phyloP scores from a whole-genome alignment of 2,329 filamentous ascomycete species.

The Fonsecaea erecta region DNA sequence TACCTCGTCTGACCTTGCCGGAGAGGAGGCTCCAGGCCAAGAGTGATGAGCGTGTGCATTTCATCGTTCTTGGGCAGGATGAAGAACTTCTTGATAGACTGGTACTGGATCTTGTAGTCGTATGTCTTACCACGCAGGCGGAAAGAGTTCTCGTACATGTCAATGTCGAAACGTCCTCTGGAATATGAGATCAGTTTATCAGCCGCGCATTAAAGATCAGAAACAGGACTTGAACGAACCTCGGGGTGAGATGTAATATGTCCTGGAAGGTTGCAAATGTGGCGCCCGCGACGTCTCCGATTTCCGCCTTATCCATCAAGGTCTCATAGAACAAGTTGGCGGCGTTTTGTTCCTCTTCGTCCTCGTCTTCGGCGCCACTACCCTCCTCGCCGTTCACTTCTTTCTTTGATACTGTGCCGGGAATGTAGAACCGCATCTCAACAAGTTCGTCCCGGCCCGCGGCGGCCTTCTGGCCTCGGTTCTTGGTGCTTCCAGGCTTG shows the following conservation, averaged over 20 bases:
- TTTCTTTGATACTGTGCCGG: slow-evolving; percentile 77
- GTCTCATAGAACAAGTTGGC: slow-evolving; percentile 98
- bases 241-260: slow-evolving; percentile 93
- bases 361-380: slow-evolving; percentile 68
- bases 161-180: slow-evolving; percentile 98
- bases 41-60: slow-evolving; percentile 89
- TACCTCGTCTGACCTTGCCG: slow-evolving; percentile 97
- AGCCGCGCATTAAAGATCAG: slow-evolving; percentile 22
- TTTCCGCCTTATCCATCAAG: slow-evolving; percentile 97
- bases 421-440: slow-evolving; percentile 99
- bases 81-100: slow-evolving; percentile 98
- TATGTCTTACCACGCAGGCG: slow-evolving; percentile 97
- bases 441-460: slow-evolving; percentile 91
- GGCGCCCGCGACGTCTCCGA: slow-evolving; percentile 97
- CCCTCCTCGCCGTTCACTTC: slow-evolving; percentile 68
- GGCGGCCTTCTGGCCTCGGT: slow-evolving; percentile 83
- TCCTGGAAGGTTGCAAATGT: slow-evolving; percentile 97
- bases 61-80: slow-evolving; percentile 98
- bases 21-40: slow-evolving; percentile 91
- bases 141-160: slow-evolving; percentile 99
- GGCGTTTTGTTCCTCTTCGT: slow-evolving; percentile 80
- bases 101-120: slow-evolving; percentile 99
- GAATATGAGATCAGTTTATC: slow-evolving; percentile 31
- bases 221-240: slow-evolving; percentile 55
- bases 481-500: slow-evolving; percentile 71